Percentiles rank a stretch among this genome's conserved stretches.
Evolutionary conservation across 169 alveolate species (phyloP).

Genomic region (Eimeria necatrix): DNA sequence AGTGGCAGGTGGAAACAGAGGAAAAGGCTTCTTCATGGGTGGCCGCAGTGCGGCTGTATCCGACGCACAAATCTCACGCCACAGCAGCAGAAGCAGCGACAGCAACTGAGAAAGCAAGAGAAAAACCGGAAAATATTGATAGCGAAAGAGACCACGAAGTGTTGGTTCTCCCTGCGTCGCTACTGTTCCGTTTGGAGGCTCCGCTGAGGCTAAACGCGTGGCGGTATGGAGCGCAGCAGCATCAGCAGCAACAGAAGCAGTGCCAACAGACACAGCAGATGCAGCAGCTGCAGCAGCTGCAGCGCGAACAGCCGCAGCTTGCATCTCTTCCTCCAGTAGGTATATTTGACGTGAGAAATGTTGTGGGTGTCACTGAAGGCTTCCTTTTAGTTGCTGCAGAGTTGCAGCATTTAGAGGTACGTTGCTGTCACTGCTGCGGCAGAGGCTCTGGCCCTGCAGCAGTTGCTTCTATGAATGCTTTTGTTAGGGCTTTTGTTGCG

Average conservation of each 20-base stretch:
- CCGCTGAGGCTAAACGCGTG: not conserved
- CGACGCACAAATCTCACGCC: not conserved
- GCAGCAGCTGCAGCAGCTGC: not conserved
- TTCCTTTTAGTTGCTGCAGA: not conserved
- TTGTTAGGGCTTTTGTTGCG: not conserved
- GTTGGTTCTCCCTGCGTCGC: slow-evolving; percentile 26
- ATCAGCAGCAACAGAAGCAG: not conserved
- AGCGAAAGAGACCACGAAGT: not conserved
- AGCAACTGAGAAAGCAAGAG: not conserved
- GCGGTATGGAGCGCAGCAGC: not conserved
- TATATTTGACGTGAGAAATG: not conserved
- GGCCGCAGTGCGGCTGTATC: not conserved
- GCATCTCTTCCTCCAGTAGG: slow-evolving; percentile 1
- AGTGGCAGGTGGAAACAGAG: not conserved
- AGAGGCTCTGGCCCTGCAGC: not conserved
- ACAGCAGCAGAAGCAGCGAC: slow-evolving; percentile 8
- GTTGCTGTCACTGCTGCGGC: not conserved
- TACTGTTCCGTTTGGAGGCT: slow-evolving; percentile 11
- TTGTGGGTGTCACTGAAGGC: not conserved
- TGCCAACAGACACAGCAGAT: not conserved
- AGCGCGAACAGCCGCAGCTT: not conserved
- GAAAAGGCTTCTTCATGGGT: not conserved
- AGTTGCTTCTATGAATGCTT: not conserved
- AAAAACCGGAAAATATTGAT: not conserved
- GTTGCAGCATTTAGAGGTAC: slow-evolving; percentile 4